Evolutionary conservation across 352 stramenopile species (phyloP), one percentile per base, ranked within the genome.

Genomic region (Blastocystis sp.): DNA sequence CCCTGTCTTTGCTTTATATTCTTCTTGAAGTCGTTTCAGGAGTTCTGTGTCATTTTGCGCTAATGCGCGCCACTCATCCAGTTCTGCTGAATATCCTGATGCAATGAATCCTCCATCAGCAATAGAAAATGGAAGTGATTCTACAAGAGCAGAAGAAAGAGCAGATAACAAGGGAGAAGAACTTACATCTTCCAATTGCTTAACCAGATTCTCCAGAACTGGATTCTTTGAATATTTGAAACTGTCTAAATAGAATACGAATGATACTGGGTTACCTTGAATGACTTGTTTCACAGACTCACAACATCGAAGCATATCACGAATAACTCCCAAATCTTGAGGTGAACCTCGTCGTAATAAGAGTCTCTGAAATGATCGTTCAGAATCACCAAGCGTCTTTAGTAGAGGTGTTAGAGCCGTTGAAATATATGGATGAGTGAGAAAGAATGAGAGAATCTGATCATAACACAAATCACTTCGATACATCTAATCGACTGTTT

Each of bases 241-340:
- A 49, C 39, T 24, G 5, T 77, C 2, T 43, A 46, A 27, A n/a
- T 43, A 21, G 43, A 2, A 74, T 12, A 86, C 42, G 24, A 12
- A 49, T 12, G 32, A 9, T 12, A 6, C 49, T 4, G 21, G 24
- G 32, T 5, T 63, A 29, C 39, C n/a, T 58, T 63, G 37, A 29
- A 59, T n/a, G 4, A 49, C 21, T n/a, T 58, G 35, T 21, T 24
- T 24, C 11, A 80, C 35, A 32, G 12, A 21, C 42, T 63, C 46
- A 12, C 35, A 58, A 39, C 6, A 39, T 2, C 69, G 69, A 21
- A 80, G 24, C 69, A 80, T 80, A 52, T 71, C 57, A 11, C 75
- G 75, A 69, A 86, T 86, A 24, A 86, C 75, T 9, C 75, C 75
- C 29, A 86, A 39, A 77, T 86, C 75, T 32, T 57, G 75, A 16